phyloP scores from a whole-genome alignment of 2,329 filamentous ascomycete species.

The Hypocreales sp. region DNA sequence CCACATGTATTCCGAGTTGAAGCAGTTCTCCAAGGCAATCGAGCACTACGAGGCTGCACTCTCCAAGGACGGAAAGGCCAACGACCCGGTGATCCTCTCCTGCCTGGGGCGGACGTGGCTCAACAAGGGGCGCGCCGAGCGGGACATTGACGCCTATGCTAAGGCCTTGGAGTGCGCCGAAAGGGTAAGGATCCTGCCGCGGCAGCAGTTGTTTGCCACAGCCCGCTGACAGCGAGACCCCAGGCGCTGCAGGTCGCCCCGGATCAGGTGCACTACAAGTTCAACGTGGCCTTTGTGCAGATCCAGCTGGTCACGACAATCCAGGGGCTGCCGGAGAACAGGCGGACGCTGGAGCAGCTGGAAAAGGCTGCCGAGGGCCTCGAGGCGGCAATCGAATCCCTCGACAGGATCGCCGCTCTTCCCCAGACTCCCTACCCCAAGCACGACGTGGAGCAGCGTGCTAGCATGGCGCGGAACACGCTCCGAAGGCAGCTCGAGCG shows the following conservation, averaged over 20 bases:
- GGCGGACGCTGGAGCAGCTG: constrained; percentile 67
- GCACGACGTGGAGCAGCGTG: constrained; percentile 81
- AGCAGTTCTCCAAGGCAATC: constrained; percentile 81
- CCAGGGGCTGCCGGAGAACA: constrained; percentile 56
- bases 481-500: constrained; percentile 84
- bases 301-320: constrained; percentile 81
- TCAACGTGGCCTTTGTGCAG: constrained; percentile 96
- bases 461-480: constrained; percentile 94
- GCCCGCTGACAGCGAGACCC: not conserved
- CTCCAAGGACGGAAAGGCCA: constrained; percentile 56
- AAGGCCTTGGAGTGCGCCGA: constrained; percentile 45
- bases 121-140: constrained; percentile 54
- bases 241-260: constrained; percentile 64
- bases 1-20: constrained; percentile 80
- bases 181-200: constrained; percentile 28
- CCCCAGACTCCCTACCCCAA: constrained; percentile 73
- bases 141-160: constrained; percentile 40
- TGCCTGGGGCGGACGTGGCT: constrained; percentile 83
- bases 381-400: constrained; percentile 65
- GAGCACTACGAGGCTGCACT: constrained; percentile 87
- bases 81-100: constrained; percentile 65
- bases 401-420: constrained; percentile 47
- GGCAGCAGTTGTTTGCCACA: not conserved
- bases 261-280: constrained; percentile 81
- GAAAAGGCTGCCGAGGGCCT: constrained; percentile 67